Base-by-base conservation (phyloP, 1,139 yeast genomes). In the Sugiyamaella xylanicola region DNA sequence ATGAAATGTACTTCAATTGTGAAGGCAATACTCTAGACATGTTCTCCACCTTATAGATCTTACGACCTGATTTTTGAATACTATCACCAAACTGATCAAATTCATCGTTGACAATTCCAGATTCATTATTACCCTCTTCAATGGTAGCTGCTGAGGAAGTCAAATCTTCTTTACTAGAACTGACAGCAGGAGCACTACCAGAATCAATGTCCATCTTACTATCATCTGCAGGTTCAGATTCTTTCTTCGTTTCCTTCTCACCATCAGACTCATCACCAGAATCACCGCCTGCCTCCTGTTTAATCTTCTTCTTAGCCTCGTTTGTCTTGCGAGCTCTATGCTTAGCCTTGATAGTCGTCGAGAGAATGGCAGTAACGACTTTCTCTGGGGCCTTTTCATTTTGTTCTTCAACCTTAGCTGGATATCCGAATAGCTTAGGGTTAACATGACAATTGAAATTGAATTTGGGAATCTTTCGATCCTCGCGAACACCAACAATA, bases 311-410 rank as follows among this genome's bases (percentile, higher is more conserved):
- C 68, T 81, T 83, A 16, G 68, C 69, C 42, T 65, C 68, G 43
- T 58, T 60, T 36, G 82, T 79, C 76, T 86, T 87, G 72, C 86
- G 87, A 21, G 96, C 96, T 71, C 97, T 84, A 43, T 93, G 95
- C 73, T 88, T 88, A 19, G 97, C 97, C 69, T 86, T 86, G 35
- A 85, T 91, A 1, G 99, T 93, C 0, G 98, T 93, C 1, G 97
- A 90, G 60, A 93, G 79, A 21, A 93, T 96, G 2, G 98, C 99
- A 40, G 97, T 89, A 3, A 92, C 88, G 51, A 92, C 82, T 74
- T 89, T 92, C 69, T 89, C 97, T 3, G 95, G 90, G 58, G 86
- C 91, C 68, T 89, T 88, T 64, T 85, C 90, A 61, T 86, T 85
- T 44, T 84, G 80, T 65, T 85, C 93, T 68, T 89, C 96, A 17